Evolutionary conservation across 2,329 filamentous ascomycete genomes (phyloP), one percentile per base, ranked within the genome.

Genomic region (Monosporascus cannonballus): DNA sequence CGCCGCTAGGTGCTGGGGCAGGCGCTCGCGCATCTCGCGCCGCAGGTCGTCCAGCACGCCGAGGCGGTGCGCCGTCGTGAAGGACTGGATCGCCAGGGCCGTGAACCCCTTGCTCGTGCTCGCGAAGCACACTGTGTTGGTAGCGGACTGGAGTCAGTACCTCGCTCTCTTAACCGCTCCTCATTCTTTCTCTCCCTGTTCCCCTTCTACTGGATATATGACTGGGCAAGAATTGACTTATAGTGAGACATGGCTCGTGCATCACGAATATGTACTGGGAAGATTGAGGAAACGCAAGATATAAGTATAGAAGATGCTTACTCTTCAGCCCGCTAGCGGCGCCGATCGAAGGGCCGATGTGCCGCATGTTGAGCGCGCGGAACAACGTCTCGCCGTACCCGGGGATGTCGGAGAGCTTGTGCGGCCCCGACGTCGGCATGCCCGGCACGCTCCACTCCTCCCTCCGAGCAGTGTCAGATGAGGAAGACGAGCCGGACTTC

Each of bases 31-130:
- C 51, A 90, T 67, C 57, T 87, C 80, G 9, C 67, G 66, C 54
- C 78, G 72, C 30, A 91, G 72, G 49, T 84, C 76, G 0, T 70
- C 72, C 0, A 87, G 72, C 1, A 92, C 80, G 15, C 83, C 83
- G 0, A 90, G 75, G 0, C 73, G 71, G 22, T 78, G 72, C 0
- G 88, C 88, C 0, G 87, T 88, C 4, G 85, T 85, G 64, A 86
- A 89, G 0, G 85, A 80, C 65, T 90, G 84, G 25, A 89, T 77
- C 1, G 84, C 83, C 2, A 92, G 73, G 0, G 86, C 86, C 1
- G 80, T 84, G 63, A 87, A 84, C 6, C 84, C 84, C 67, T 86
- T 87, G 18, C 74, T 75, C 51, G 83, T 68, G 51, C 76, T 76
- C 14, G 82, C 81, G 64, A 85, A 86, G 67, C 83, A 86, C 76